Conservation (phyloP, 2,329 filamentous ascomycete genomes). For the Fusarium subglutinans region DNA sequence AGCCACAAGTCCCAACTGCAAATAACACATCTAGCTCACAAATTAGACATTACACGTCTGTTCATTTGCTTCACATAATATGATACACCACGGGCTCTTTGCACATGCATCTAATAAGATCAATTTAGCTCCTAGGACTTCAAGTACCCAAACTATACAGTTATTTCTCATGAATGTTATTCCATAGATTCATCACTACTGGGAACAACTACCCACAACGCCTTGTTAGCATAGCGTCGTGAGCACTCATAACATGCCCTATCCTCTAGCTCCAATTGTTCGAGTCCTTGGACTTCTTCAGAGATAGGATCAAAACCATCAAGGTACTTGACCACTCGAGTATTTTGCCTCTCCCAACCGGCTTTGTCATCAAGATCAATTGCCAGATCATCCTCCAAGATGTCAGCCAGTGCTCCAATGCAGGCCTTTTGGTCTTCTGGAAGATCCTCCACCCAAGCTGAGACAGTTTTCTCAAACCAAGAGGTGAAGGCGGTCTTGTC, state of each 20-base stretch:
- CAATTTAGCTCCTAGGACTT: not conserved
- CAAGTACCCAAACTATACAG: fast-evolving
- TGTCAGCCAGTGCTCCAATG: not conserved
- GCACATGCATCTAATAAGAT: not conserved
- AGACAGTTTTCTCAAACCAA: not conserved
- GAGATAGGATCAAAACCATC: not conserved
- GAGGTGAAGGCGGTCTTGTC: not conserved
- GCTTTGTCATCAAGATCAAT: not conserved
- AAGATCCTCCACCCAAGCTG: not conserved
- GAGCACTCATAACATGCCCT: not conserved
- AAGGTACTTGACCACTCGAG: not conserved
- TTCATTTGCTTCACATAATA: too few species aligned
- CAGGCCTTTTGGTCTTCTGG: too few species aligned
- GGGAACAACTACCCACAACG: not conserved
- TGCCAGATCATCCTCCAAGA: not conserved
- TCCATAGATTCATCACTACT: not conserved
- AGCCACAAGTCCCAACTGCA: too few species aligned
- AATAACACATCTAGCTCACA: too few species aligned
- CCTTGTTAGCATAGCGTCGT: too few species aligned
- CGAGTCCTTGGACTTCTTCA: not conserved
- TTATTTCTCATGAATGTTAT: fast-evolving
- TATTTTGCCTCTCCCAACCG: fast-evolving
- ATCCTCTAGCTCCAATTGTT: not conserved
- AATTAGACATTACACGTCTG: too few species aligned
- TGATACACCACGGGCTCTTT: not conserved